phyloP scores from a whole-genome alignment of 257 asterid species.

The Plantago elongata region DNA sequence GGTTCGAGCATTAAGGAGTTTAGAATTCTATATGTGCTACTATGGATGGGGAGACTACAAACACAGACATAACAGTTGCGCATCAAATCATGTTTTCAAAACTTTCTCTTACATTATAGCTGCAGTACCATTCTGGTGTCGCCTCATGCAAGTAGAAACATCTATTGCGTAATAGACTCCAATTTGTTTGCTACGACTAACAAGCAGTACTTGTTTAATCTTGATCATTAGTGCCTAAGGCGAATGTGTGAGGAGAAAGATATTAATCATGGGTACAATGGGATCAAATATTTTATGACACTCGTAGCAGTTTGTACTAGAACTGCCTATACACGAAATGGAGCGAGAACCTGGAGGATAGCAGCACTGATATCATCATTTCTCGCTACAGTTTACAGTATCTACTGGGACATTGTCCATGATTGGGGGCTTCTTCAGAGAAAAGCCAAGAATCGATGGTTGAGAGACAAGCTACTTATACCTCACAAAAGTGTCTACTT shows the following conservation, averaged over 20 bases:
- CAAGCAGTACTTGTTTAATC: neutral
- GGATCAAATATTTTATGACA: slow-evolving; percentile 41
- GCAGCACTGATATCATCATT: slow-evolving; percentile 38
- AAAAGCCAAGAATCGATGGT: slow-evolving; percentile 40
- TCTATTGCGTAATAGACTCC: neutral
- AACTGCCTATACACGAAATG: slow-evolving; percentile 36
- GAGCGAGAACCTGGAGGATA: slow-evolving; percentile 29
- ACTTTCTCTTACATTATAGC: slow-evolving; percentile 45
- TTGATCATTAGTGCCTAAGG: slow-evolving; percentile 39
- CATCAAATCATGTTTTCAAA: slow-evolving; percentile 25
- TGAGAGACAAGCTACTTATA: slow-evolving; percentile 62
- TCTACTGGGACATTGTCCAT: slow-evolving; percentile 48
- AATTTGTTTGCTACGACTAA: neutral
- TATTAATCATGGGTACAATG: slow-evolving; percentile 42
- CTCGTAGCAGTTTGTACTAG: slow-evolving; percentile 45
- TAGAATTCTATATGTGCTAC: slow-evolving; percentile 51
- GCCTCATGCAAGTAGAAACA: slow-evolving; percentile 41
- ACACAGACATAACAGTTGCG: slow-evolving; percentile 36
- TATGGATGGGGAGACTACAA: slow-evolving; percentile 63
- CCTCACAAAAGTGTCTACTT: slow-evolving; percentile 44
- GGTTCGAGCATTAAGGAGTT: slow-evolving; percentile 58
- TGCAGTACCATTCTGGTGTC: slow-evolving; percentile 44
- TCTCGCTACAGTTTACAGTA: slow-evolving; percentile 36
- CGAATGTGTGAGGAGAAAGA: slow-evolving; percentile 53
- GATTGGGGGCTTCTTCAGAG: slow-evolving; percentile 66